These are phyloP conservation scores for Dittrichia graveolens DNA, from an alignment of 129 eudicot genomes.

Conservation along the genomic window DNA sequence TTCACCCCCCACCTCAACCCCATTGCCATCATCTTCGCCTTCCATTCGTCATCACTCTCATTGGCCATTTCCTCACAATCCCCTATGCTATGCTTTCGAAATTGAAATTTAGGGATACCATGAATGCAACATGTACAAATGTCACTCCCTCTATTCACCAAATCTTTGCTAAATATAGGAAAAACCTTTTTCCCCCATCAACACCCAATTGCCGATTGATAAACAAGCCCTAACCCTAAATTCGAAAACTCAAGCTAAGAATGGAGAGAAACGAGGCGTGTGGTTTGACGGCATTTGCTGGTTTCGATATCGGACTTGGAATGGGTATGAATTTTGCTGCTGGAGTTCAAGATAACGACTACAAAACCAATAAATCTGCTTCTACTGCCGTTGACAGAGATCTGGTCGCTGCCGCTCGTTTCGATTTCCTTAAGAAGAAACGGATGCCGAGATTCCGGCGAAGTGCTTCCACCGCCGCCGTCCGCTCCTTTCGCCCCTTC, in stretches of 20 bases:
- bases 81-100: slow-evolving; percentile 22
- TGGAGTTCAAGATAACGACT: slow-evolving; percentile 16
- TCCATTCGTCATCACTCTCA: slow-evolving; percentile 33
- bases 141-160: slow-evolving; percentile 40
- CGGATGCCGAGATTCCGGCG: slow-evolving; percentile 57
- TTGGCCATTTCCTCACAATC: slow-evolving; percentile 38
- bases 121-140: slow-evolving; percentile 57
- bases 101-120: slow-evolving; percentile 12
- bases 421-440: slow-evolving; percentile 52
- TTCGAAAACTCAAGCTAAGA: not conserved
- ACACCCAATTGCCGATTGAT: slow-evolving; percentile 30
- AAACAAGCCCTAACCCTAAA: slow-evolving; percentile 34
- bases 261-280: slow-evolving; percentile 73
- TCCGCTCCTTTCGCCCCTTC: slow-evolving; percentile 34
- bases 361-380: not conserved
- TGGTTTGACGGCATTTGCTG: slow-evolving; percentile 45
- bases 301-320: slow-evolving; percentile 29
- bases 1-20: slow-evolving; percentile 53
- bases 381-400: slow-evolving; percentile 17
- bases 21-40: slow-evolving; percentile 25
- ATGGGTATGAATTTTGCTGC: not conserved
- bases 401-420: slow-evolving; percentile 42
- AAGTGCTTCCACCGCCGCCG: slow-evolving; percentile 34
- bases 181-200: slow-evolving; percentile 22
- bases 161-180: slow-evolving; percentile 49